Evolutionary conservation across 2,329 filamentous ascomycete genomes (phyloP).

Genomic region (Neocucurbitaria cava): DNA sequence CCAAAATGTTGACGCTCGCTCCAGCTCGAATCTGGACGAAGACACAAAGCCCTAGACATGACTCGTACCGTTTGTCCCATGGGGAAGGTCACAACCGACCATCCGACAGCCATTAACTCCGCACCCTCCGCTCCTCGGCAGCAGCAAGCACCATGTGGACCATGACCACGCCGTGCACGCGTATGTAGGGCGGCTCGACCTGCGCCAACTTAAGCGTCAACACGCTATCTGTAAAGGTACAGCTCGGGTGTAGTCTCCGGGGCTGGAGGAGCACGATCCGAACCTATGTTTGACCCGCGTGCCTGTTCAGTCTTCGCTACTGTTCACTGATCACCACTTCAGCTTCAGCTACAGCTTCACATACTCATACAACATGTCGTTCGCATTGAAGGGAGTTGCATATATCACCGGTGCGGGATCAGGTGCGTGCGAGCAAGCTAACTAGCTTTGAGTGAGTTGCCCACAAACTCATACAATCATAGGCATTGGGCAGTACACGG

Average conservation of each 20-base stretch:
- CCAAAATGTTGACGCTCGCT: not conserved
- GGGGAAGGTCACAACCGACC: conserved; percentile 9
- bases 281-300: not conserved
- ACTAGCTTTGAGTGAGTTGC: not conserved
- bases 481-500: conserved; percentile 60
- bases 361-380: conserved; percentile 40
- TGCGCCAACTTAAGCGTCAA: not conserved
- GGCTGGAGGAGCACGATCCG: not conserved
- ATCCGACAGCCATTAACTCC: not conserved
- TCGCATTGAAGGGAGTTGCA: conserved; percentile 55
- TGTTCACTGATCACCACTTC: not conserved
- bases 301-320: not conserved
- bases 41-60: not conserved
- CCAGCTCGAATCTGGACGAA: not conserved
- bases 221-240: not conserved
- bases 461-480: conserved; percentile 1
- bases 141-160: not conserved
- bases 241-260: not conserved
- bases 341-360: not conserved
- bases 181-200: not conserved
- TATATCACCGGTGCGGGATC: conserved; percentile 59
- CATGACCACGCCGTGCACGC: not conserved
- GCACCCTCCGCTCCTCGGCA: not conserved
- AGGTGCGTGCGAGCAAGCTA: conserved; percentile 37
- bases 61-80: not conserved